Evolutionary conservation across 2,329 filamentous ascomycete species (phyloP), one percentile per base, ranked within the genome.

Genomic region (Fusarium sp.): DNA sequence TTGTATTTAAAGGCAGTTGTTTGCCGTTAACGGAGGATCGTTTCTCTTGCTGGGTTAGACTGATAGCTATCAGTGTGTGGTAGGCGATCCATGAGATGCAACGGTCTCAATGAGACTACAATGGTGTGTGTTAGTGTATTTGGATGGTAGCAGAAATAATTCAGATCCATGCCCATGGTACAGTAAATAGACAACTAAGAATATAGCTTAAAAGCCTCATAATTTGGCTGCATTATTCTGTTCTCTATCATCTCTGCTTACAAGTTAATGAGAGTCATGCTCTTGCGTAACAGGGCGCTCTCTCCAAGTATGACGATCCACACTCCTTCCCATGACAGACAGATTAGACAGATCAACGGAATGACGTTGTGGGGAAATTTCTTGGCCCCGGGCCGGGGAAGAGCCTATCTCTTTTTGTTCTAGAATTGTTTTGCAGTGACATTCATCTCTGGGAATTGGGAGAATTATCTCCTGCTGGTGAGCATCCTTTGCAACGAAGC

Each of bases 361-460:
- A 65, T 72, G 71, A 70, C 71, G 69, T 68, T 73, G 66, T 70
- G 69, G 66, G 25, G 55, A 51, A n/a, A 41, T 58, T 25, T 42
- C 56, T 30, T 47, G 56, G 59, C 54, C 60, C 70, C 60, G 70
- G 61, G 54, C 64, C 63, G 67, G 69, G 63, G 42, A 44, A 64
- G 37, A 29, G 65, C 65, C 59, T 68, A 67, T 67, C 65, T 67
- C 25, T 24, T 72, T 61, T 61, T 62, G 66, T 55, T 61, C 60
- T 66, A 68, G 68, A 55, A 61, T 13, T 57, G 37, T 46, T 65
- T 48, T 57, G 30, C 14, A 27, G n/a, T 57, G 45, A 48, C 41
- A 37, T 65, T 51, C 30, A 37, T 5, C 40, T 32, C 44, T 48
- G 41, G 40, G 14, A 34, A 42, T 59, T 42, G 18, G 25, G 10